phyloP scores from a whole-genome alignment of 768 basidiomycete species.

The Naganishia antarctica region DNA sequence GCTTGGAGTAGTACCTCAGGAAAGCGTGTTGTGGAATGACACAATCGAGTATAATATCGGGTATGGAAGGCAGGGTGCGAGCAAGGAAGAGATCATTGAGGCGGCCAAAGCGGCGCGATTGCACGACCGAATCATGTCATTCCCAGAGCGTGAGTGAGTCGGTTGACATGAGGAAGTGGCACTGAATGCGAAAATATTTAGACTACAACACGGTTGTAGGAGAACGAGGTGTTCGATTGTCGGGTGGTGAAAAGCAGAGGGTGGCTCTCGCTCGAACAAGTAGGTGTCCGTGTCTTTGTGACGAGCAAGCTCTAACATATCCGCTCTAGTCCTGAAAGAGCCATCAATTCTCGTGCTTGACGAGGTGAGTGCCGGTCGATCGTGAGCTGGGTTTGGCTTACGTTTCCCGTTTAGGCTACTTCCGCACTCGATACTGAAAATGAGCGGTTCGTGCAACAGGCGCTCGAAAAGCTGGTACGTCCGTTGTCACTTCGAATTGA shows the following conservation, averaged over 20 bases:
- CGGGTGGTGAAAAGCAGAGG: constrained; percentile 84
- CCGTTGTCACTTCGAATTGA: background rate
- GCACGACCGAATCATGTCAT: constrained; percentile 75
- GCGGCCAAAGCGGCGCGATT: constrained; percentile 79
- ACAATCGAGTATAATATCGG: constrained; percentile 51
- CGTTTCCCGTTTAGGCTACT: constrained; percentile 45
- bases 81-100: constrained; percentile 67
- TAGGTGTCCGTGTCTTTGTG: background rate
- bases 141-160: constrained; percentile 60
- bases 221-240: constrained; percentile 78
- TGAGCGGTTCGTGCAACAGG: constrained; percentile 27
- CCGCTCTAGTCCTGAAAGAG: constrained; percentile 61
- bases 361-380: constrained; percentile 61
- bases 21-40: constrained; percentile 52
- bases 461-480: constrained; percentile 24
- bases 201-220: constrained; percentile 77
- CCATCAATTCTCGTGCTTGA: constrained; percentile 74
- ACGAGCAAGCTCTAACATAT: too few relatives aligned
- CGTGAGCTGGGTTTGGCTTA: constrained; percentile 20
- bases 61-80: constrained; percentile 71
- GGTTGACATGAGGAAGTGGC: background rate
- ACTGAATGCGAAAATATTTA: background rate
- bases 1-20: constrained; percentile 88
- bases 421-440: constrained; percentile 66
- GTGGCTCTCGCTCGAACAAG: constrained; percentile 77